Conservation (phyloP, 1,139 yeast genomes). For the Entelexis paramagnoliae region DNA sequence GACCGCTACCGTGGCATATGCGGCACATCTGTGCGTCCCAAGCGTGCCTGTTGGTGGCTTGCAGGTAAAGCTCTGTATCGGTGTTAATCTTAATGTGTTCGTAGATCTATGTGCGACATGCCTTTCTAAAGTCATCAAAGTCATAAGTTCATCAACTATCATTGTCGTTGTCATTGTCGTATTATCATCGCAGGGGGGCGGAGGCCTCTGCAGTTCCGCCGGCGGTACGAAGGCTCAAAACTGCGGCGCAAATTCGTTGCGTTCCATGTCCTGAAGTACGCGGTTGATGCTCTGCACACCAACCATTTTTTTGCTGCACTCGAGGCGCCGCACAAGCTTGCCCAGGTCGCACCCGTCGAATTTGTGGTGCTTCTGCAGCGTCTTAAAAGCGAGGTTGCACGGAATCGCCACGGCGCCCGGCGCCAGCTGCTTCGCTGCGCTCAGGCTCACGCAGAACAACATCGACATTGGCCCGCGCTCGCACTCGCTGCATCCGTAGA, state of each 20-base stretch:
- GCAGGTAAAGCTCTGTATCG: too few species aligned
- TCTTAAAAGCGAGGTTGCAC: constrained; percentile 72
- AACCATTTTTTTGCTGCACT: constrained; percentile 53
- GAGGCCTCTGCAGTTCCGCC: too few species aligned
- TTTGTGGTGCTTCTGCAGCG: constrained; percentile 63
- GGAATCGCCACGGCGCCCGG: constrained; percentile 45
- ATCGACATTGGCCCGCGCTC: constrained; percentile 38
- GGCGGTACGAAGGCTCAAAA: background rate
- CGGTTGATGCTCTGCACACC: constrained; percentile 70
- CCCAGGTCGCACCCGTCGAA: constrained; percentile 61
- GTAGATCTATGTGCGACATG: background rate
- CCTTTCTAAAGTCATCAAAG: background rate
- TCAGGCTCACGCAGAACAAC: constrained; percentile 68
- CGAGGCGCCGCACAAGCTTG: constrained; percentile 54
- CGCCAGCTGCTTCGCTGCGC: constrained; percentile 32
- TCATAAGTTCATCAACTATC: constrained; percentile 5
- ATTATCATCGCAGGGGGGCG: background rate
- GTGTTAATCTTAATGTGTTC: too few species aligned
- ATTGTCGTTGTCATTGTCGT: background rate
- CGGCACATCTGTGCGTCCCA: too few species aligned
- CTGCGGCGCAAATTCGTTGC: constrained; percentile 10
- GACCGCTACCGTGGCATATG: too few species aligned
- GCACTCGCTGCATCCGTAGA: constrained; percentile 18
- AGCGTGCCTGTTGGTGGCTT: too few species aligned
- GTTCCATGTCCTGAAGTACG: constrained; percentile 39